Percentiles rank a stretch among this genome's conserved stretches.
These are phyloP conservation scores for Fusarium robinianum DNA, from an alignment of 2,329 filamentous ascomycete species.

Conservation along the genomic window DNA sequence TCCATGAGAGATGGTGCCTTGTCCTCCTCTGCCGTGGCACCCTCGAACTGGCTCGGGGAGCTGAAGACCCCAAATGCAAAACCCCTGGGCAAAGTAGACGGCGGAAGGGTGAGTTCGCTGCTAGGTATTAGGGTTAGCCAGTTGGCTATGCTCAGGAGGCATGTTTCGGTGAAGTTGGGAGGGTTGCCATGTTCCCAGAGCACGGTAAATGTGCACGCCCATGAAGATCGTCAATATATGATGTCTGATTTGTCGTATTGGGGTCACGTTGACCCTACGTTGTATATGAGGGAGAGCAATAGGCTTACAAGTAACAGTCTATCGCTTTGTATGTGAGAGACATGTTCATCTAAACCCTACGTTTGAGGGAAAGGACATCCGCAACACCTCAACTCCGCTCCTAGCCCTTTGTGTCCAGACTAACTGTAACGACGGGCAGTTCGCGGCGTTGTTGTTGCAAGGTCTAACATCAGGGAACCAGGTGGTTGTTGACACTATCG, in stretches of 20 bases:
- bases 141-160: conserved; percentile 52
- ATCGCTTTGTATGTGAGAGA: too few relatives aligned
- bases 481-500: too few relatives aligned
- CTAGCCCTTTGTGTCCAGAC: too few relatives aligned
- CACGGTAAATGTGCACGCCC: conserved; percentile 40
- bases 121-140: conserved; percentile 58
- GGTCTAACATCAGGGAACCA: too few relatives aligned
- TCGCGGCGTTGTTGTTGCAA: too few relatives aligned
- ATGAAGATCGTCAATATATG: conserved; percentile 38
- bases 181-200: conserved; percentile 42
- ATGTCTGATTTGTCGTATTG: conserved; percentile 33
- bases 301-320: conserved; percentile 34
- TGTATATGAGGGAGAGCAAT: conserved; percentile 37
- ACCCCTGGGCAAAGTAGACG: conserved; percentile 54
- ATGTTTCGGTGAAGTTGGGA: conserved; percentile 41
- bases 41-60: conserved; percentile 52
- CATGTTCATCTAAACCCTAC: too few relatives aligned
- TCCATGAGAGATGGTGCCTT: conserved; percentile 50
- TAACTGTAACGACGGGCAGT: too few relatives aligned
- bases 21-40: conserved; percentile 51
- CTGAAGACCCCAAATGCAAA: conserved; percentile 56
- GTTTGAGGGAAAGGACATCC: too few relatives aligned
- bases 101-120: conserved; percentile 59
- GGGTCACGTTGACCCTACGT: conserved; percentile 45
- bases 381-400: too few relatives aligned